These are phyloP conservation scores for Aphanomyces cochlioides DNA, from an alignment of 352 stramenopile genomes.

Conservation along the genomic window DNA sequence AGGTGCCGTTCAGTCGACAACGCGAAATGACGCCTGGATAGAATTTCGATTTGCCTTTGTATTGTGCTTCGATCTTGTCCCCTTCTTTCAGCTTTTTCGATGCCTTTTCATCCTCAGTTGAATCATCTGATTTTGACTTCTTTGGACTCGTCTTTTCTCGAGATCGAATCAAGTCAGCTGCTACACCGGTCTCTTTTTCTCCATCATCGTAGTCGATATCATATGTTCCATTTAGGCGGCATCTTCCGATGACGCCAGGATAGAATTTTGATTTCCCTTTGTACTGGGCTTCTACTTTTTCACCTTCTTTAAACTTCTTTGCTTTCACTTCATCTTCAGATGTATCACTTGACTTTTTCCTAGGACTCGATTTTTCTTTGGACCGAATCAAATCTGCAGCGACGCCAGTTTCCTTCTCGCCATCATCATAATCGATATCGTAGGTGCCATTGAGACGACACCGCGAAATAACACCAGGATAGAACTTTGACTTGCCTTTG, in stretches of 20 bases:
- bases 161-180: slow-evolving; percentile 39
- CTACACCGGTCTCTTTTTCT: slow-evolving; percentile 52
- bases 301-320: slow-evolving; percentile 42
- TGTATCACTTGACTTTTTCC: slow-evolving; percentile 24
- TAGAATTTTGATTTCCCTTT: slow-evolving; percentile 67
- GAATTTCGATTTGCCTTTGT: slow-evolving; percentile 31
- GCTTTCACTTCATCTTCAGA: slow-evolving; percentile 30
- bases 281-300: slow-evolving; percentile 63
- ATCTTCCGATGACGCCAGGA: slow-evolving; percentile 57
- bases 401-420: slow-evolving; percentile 44
- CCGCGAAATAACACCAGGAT: slow-evolving; percentile 59
- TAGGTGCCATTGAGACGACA: slow-evolving; percentile 43
- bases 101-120: slow-evolving; percentile 24
- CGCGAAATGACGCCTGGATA: slow-evolving; percentile 33
- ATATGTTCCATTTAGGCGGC: slow-evolving; percentile 61
- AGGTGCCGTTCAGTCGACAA: slow-evolving; percentile 31
- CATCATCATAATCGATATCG: slow-evolving; percentile 60
- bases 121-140: slow-evolving; percentile 21
- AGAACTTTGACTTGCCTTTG: slow-evolving; percentile 61
- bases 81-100: slow-evolving; percentile 30
- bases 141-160: slow-evolving; percentile 33
- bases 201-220: slow-evolving; percentile 77
- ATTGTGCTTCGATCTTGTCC: slow-evolving; percentile 31
- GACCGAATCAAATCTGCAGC: slow-evolving; percentile 36
- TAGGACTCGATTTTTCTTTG: slow-evolving; percentile 28